phyloP scores from a whole-genome alignment of 2,329 filamentous ascomycete species.

The Amesomyces nigricolor region DNA sequence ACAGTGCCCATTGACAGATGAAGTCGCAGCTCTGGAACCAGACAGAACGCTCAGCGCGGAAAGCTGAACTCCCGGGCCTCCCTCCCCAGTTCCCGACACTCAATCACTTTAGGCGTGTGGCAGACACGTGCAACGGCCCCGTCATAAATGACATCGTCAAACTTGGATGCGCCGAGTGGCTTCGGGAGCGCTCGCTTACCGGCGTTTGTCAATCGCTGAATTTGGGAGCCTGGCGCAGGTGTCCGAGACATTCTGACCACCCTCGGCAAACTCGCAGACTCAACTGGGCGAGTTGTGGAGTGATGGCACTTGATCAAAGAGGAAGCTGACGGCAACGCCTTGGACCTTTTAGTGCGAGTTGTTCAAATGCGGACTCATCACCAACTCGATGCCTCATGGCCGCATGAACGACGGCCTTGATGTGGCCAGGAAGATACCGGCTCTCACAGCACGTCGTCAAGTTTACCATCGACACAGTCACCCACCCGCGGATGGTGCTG shows the following conservation, averaged over 20 bases:
- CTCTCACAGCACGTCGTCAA: background rate
- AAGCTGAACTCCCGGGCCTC: background rate
- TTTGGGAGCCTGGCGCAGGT: conserved; percentile 1
- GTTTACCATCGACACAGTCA: conserved; percentile 9
- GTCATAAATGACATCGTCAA: conserved; percentile 3
- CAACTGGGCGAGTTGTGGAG: conserved; percentile 3
- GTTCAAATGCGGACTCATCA: background rate
- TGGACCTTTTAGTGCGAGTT: background rate
- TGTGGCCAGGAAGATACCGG: no score
- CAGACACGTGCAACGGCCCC: conserved; percentile 9
- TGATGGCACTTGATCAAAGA: background rate
- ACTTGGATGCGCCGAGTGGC: background rate
- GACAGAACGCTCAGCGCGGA: background rate
- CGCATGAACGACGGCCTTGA: background rate
- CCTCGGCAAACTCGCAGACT: background rate
- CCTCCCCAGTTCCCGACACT: background rate
- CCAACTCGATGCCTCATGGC: background rate
- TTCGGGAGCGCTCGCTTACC: conserved; percentile 5
- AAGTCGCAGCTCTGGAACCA: conserved; percentile 2
- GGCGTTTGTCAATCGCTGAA: background rate
- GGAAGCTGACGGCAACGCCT: background rate
- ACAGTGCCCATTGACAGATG: background rate
- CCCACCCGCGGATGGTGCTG: background rate
- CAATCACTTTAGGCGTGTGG: background rate
- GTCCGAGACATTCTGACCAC: conserved; percentile 14